Evolutionary conservation across 768 basidiomycete species (phyloP).

Genomic region (Saitozyma podzolica): DNA sequence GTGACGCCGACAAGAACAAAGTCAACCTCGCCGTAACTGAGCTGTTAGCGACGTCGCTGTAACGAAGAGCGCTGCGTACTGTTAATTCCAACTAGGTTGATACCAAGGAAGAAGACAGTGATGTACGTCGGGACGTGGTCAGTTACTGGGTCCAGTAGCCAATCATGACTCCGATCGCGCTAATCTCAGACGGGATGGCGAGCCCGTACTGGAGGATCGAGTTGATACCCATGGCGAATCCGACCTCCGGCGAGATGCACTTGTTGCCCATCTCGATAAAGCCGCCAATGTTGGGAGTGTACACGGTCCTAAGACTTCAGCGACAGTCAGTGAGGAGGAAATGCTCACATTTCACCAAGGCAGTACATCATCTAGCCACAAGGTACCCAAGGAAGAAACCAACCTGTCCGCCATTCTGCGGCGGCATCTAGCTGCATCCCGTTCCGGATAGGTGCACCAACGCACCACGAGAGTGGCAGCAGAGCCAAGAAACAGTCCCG

Average conservation of each 20-base stretch:
- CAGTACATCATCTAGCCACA: conserved; percentile 4
- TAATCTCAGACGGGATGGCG: conserved; percentile 14
- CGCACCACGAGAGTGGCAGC: conserved; percentile 20
- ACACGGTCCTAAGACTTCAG: conserved; percentile 1
- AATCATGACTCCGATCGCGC: conserved; percentile 17
- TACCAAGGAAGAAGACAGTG: conserved; percentile 13
- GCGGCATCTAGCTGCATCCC: not conserved
- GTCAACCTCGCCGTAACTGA: conserved; percentile 35
- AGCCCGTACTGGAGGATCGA: conserved; percentile 15
- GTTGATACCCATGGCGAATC: conserved; percentile 19
- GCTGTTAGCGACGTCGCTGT: not conserved
- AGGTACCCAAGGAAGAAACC: conserved; percentile 22
- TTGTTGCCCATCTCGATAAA: conserved; percentile 12
- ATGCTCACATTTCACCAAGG: conserved; percentile 22
- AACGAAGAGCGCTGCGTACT: conserved; percentile 2
- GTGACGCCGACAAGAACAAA: conserved; percentile 35
- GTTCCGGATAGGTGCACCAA: not conserved
- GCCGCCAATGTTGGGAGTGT: conserved; percentile 10
- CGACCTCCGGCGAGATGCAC: conserved; percentile 9
- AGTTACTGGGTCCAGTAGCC: conserved; percentile 8
- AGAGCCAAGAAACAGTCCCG: conserved; percentile 31
- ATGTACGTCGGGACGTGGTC: conserved; percentile 11
- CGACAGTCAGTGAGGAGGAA: not conserved
- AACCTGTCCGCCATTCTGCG: conserved; percentile 23
- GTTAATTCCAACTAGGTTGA: conserved; percentile 9